Percentiles rank a stretch among this genome's conserved stretches.
These are phyloP conservation scores for Pichia heedii DNA, from an alignment of 805 yeast genomes.

Conservation along the genomic window DNA sequence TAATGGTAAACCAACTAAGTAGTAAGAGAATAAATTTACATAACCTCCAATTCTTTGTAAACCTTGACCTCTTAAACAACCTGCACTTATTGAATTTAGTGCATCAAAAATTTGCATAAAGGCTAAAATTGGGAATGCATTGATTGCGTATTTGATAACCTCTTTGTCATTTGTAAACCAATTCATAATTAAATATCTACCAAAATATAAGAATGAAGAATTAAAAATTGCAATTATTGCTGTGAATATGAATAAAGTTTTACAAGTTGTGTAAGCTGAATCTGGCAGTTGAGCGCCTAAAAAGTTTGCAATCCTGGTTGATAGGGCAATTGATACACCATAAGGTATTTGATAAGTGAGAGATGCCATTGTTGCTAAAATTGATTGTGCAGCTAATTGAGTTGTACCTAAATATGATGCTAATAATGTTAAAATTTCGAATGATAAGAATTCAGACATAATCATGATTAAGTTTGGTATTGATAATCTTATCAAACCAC, in stretches of 20 bases:
- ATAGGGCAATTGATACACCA: constrained; percentile 65
- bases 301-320: constrained; percentile 70
- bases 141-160: constrained; percentile 20
- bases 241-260: constrained; percentile 22
- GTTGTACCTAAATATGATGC: constrained; percentile 58
- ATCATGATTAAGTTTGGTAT: constrained; percentile 73
- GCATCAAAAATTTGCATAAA: constrained; percentile 41
- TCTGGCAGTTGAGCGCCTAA: constrained; percentile 46
- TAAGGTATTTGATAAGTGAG: constrained; percentile 67
- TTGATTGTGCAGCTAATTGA: constrained; percentile 65
- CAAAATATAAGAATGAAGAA: constrained; percentile 19
- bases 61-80: constrained; percentile 51
- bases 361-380: constrained; percentile 59
- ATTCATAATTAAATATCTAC: constrained; percentile 19
- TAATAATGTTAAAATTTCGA: constrained; percentile 61
- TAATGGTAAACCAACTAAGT: constrained; percentile 60
- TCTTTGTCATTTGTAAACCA: constrained; percentile 26
- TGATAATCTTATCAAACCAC: constrained; percentile 52
- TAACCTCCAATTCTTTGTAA: constrained; percentile 48
- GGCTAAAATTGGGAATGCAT: constrained; percentile 26
- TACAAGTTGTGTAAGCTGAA: constrained; percentile 23
- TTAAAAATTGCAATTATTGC: constrained; percentile 18
- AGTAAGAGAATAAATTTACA: constrained; percentile 50
- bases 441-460: constrained; percentile 71
- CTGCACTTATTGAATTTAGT: constrained; percentile 41